These are phyloP conservation scores for Sclerotinia minor DNA, from an alignment of 2,329 filamentous ascomycete genomes.

Conservation along the genomic window DNA sequence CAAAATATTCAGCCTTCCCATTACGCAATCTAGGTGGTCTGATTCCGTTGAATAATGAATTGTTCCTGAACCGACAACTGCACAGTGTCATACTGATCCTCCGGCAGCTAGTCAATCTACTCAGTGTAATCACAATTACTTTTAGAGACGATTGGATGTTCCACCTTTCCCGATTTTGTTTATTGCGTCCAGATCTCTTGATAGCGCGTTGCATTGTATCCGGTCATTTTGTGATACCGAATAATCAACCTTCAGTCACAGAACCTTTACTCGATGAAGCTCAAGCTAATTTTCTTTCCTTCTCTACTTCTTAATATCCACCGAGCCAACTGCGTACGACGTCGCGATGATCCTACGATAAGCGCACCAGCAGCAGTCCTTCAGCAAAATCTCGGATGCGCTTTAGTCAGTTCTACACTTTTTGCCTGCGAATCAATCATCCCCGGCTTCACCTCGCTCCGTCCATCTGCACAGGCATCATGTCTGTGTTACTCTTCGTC, in stretches of 20 bases:
- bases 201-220: neutral
- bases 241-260: neutral
- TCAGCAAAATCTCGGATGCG: conserved; percentile 29
- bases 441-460: conserved; percentile 32
- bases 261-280: neutral
- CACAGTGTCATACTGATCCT: too few species aligned
- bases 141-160: neutral
- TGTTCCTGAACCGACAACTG: neutral
- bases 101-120: neutral
- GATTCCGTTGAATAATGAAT: neutral
- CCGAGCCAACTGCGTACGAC: neutral
- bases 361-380: conserved; percentile 26
- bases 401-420: conserved; percentile 31
- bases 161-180: neutral
- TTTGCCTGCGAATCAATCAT: conserved; percentile 34
- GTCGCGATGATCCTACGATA: conserved; percentile 8
- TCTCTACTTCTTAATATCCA: conserved; percentile 9
- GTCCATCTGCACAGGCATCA: conserved; percentile 33
- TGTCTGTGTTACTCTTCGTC: conserved; percentile 38
- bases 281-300: conserved; percentile 15
- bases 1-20: neutral
- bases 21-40: neutral
- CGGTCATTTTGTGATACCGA: neutral
- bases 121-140: neutral
- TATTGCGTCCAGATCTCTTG: neutral